A percentile compares a stretch with the other conserved stretches of the same genome.
phyloP scores from a whole-genome alignment of 257 asterid genomes.

The Verbascum thapsus region DNA sequence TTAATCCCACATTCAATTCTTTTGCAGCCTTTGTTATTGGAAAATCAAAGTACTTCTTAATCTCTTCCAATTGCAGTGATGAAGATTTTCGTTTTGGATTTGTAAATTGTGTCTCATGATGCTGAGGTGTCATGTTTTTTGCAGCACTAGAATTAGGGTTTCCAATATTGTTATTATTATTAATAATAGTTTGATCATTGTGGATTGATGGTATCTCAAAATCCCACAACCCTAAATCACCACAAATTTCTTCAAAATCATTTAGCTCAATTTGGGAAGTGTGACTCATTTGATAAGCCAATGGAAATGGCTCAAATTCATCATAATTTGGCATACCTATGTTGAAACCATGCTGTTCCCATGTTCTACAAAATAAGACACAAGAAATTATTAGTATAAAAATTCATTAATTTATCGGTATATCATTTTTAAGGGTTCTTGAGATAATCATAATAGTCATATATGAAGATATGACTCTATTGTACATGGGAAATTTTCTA shows the following conservation, averaged over 20 bases:
- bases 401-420: no score
- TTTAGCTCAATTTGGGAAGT: constrained; percentile 29
- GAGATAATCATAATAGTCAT: no score
- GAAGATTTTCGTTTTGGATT: constrained; percentile 31
- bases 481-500: no score
- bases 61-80: constrained; percentile 54
- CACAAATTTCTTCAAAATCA: constrained; percentile 51
- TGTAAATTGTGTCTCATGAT: background rate
- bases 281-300: constrained; percentile 15
- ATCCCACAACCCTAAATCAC: constrained; percentile 48
- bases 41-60: constrained; percentile 64
- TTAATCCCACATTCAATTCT: constrained; percentile 74
- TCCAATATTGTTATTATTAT: background rate
- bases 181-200: no score
- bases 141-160: constrained; percentile 31
- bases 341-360: constrained; percentile 45
- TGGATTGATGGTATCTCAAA: constrained; percentile 28
- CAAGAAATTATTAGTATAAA: background rate
- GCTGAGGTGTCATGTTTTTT: background rate
- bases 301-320: constrained; percentile 33
- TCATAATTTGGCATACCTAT: constrained; percentile 22
- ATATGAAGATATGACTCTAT: no score
- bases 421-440: no score
- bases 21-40: constrained; percentile 84
- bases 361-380: constrained; percentile 36